These are phyloP conservation scores for Abrus pulchellus DNA, from an alignment of 306 rosid species.

Conservation along the genomic window DNA sequence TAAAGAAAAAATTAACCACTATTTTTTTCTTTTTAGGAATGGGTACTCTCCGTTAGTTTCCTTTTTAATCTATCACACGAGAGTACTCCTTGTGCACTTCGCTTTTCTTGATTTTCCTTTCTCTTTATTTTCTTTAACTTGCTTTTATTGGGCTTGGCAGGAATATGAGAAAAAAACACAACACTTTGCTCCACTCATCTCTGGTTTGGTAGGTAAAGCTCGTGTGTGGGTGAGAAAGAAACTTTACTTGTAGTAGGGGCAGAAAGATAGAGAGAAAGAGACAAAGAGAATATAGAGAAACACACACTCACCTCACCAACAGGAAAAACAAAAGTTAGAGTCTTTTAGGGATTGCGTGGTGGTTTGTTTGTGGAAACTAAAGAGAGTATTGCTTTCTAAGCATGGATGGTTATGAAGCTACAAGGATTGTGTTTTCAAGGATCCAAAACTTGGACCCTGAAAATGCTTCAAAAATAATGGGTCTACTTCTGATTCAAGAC, in stretches of 20 bases:
- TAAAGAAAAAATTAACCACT: constrained; percentile 67
- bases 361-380: constrained; percentile 44
- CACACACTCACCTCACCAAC: constrained; percentile 17
- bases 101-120: constrained; percentile 52
- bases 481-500: constrained; percentile 89
- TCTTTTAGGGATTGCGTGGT: constrained; percentile 23
- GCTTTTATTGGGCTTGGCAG: constrained; percentile 72
- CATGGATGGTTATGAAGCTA: constrained; percentile 98
- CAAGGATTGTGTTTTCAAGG: constrained; percentile 85
- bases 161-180: constrained; percentile 65
- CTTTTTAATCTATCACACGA: constrained; percentile 82
- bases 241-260: constrained; percentile 64
- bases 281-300: constrained; percentile 2
- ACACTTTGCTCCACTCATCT: constrained; percentile 56
- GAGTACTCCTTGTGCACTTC: constrained; percentile 73
- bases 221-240: constrained; percentile 83
- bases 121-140: constrained; percentile 51
- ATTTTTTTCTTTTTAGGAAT: constrained; percentile 46
- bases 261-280: not conserved
- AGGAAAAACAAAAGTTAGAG: not conserved
- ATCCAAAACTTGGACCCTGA: constrained; percentile 96
- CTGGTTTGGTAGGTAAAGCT: constrained; percentile 73
- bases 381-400: constrained; percentile 33
- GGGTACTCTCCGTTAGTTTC: constrained; percentile 52
- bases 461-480: constrained; percentile 98